Evolutionary conservation across 805 yeast genomes (phyloP).

Genomic region (Scheffersomyces coipomensis): DNA sequence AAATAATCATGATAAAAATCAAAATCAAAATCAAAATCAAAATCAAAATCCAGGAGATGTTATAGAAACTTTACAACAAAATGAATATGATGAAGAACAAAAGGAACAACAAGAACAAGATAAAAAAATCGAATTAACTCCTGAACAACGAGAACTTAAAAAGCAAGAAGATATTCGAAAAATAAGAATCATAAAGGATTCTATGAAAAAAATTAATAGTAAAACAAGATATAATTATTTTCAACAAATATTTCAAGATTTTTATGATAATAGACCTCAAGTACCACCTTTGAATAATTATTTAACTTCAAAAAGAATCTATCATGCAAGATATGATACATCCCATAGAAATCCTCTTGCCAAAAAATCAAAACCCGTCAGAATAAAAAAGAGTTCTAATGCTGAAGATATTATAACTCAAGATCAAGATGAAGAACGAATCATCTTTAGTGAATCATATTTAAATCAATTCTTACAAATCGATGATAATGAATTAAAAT

Average conservation of each 20-base stretch:
- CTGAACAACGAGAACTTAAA: background rate
- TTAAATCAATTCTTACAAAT: constrained; percentile 49
- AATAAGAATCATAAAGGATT: background rate
- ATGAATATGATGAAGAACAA: background rate
- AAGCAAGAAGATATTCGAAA: background rate
- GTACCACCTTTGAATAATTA: constrained; percentile 43
- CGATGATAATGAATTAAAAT: constrained; percentile 37
- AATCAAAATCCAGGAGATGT: background rate
- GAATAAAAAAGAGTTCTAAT: too few species aligned
- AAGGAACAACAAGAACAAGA: background rate
- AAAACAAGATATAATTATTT: constrained; percentile 40
- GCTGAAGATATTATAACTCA: background rate
- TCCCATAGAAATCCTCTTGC: too few species aligned
- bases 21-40: background rate
- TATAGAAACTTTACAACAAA: background rate
- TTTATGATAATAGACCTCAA: constrained; percentile 45
- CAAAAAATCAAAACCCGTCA: too few species aligned
- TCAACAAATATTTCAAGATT: constrained; percentile 37
- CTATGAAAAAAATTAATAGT: background rate
- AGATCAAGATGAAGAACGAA: constrained; percentile 11
- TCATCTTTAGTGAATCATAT: constrained; percentile 51
- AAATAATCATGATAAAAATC: too few species aligned
- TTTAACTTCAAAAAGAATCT: constrained; percentile 45
- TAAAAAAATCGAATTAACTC: background rate
- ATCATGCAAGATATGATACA: constrained; percentile 50